These are phyloP conservation scores for Lactuca saligna DNA, from an alignment of 129 eudicot genomes.

Conservation along the genomic window DNA sequence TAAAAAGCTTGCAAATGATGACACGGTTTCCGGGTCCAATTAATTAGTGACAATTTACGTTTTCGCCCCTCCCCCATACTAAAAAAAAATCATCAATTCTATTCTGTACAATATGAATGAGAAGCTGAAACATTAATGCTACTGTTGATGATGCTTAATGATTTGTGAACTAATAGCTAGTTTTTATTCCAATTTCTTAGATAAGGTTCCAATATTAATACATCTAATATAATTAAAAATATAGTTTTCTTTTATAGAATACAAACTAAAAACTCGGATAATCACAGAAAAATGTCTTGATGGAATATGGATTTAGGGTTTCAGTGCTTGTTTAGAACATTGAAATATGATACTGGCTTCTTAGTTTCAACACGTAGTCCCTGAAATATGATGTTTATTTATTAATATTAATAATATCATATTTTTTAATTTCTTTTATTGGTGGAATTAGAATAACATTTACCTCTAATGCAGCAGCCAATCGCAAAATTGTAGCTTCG, in stretches of 20 bases:
- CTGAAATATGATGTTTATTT: constrained; percentile 53
- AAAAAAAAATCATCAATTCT: constrained; percentile 16
- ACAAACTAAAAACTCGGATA: constrained; percentile 6
- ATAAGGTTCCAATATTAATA: constrained; percentile 9
- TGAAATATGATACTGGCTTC: constrained; percentile 68
- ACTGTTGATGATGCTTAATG: constrained; percentile 31
- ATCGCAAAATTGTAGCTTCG: constrained; percentile 76
- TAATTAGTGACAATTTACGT: constrained; percentile 6
- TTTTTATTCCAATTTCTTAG: not conserved
- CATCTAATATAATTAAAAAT: constrained; percentile 4
- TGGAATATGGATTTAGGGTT: not conserved
- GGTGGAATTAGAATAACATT: not conserved
- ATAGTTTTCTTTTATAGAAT: not conserved
- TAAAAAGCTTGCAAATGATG: constrained; percentile 39
- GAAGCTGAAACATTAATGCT: constrained; percentile 30
- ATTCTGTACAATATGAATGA: constrained; percentile 1
- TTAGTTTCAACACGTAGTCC: constrained; percentile 49
- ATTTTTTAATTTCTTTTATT: not conserved
- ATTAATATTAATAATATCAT: not conserved
- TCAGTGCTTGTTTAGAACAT: constrained; percentile 58
- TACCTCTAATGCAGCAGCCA: constrained; percentile 88
- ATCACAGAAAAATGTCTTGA: not conserved
- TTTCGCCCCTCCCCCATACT: not conserved
- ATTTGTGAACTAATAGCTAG: constrained; percentile 26
- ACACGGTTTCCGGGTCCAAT: constrained; percentile 26